Evolutionary conservation across 108 stramenopile genomes (phyloP).

Genomic region (Nitzschia inconspicua): DNA sequence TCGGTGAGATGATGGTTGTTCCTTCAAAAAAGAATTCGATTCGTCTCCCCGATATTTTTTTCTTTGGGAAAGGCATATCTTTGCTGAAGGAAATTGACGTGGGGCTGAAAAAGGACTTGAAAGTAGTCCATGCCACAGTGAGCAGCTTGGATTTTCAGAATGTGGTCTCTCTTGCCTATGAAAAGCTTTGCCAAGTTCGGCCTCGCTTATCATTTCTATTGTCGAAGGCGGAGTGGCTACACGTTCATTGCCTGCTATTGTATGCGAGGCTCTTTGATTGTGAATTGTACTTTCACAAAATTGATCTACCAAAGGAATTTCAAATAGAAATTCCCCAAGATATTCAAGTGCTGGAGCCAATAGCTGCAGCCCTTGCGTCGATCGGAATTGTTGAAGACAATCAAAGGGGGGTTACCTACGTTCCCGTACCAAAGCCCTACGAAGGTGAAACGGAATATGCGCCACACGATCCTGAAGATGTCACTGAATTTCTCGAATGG

Average conservation of each 20-base stretch:
- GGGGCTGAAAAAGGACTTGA: neutral
- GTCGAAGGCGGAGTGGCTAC: conserved; percentile 24
- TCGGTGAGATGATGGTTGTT: no score
- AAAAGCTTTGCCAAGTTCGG: conserved; percentile 3
- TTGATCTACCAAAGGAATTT: conserved; percentile 15
- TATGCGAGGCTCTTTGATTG: conserved; percentile 23
- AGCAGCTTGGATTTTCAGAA: conserved; percentile 4
- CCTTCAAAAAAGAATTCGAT: no score
- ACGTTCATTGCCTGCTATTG: conserved; percentile 21
- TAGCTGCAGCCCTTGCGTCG: conserved; percentile 13
- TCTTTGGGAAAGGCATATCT: neutral
- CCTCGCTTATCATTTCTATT: conserved; percentile 16
- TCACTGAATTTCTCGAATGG: conserved; percentile 33
- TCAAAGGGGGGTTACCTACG: conserved; percentile 6
- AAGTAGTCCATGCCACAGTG: conserved; percentile 10
- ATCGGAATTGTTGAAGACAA: conserved; percentile 28
- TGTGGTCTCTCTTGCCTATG: conserved; percentile 2
- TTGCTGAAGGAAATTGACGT: neutral
- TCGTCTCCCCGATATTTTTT: neutral
- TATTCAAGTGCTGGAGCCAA: conserved; percentile 18
- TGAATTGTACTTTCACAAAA: conserved; percentile 5
- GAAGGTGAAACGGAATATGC: neutral
- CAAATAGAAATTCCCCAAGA: conserved; percentile 16
- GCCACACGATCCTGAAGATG: conserved; percentile 22
- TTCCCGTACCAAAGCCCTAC: conserved; percentile 17